phyloP scores from a whole-genome alignment of 257 asterid genomes.

The Paulownia fortunei region DNA sequence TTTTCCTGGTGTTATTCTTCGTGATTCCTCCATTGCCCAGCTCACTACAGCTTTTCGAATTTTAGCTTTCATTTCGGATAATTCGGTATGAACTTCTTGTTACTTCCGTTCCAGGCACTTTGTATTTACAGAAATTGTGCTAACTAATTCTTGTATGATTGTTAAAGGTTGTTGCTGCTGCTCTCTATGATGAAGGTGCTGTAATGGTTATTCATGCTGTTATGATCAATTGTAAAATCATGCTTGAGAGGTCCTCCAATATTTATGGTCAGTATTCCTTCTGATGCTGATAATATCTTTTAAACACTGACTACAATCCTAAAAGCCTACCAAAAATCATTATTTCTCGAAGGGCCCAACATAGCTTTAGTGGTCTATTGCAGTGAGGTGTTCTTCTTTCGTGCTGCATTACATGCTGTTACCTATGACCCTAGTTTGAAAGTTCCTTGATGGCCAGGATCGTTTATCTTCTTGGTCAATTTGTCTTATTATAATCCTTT shows the following conservation, averaged over 20 bases:
- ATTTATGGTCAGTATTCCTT: slow-evolving; percentile 74
- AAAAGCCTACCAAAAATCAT: background rate
- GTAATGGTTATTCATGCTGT: slow-evolving; percentile 97
- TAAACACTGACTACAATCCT: background rate
- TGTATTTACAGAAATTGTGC: slow-evolving; percentile 21
- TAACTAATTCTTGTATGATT: slow-evolving; percentile 42
- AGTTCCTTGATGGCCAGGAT: background rate
- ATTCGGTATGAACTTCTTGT: slow-evolving; percentile 55
- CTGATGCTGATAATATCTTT: background rate
- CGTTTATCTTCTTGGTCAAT: background rate
- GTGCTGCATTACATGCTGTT: slow-evolving; percentile 31
- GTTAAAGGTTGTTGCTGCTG: slow-evolving; percentile 78
- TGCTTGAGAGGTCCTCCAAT: slow-evolving; percentile 96
- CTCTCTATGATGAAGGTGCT: slow-evolving; percentile 94
- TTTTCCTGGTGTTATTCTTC: slow-evolving; percentile 85
- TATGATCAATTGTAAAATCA: slow-evolving; percentile 81
- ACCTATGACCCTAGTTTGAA: background rate
- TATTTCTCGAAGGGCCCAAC: background rate
- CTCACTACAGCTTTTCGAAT: slow-evolving; percentile 92
- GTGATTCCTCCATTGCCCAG: slow-evolving; percentile 88
- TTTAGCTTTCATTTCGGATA: slow-evolving; percentile 87
- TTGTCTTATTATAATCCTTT: background rate
- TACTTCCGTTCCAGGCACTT: slow-evolving; percentile 23
- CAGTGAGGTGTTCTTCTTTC: background rate
- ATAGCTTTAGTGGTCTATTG: background rate